Conservation (phyloP, 2,329 filamentous ascomycete genomes). For the Tothia fuscella region DNA sequence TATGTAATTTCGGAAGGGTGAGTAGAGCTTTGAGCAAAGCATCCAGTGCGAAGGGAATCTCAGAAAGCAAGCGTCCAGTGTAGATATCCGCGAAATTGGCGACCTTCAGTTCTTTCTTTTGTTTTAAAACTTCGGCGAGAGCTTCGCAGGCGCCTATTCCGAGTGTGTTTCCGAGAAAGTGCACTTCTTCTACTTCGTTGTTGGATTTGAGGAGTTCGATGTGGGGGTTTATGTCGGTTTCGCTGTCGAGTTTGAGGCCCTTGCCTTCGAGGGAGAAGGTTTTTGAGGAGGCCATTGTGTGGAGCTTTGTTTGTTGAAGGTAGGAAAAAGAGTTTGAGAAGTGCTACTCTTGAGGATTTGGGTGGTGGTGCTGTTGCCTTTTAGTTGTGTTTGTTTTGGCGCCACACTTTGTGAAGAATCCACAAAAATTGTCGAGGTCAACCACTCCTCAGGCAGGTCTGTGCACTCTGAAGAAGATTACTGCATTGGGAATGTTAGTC, state of each 20-base stretch:
- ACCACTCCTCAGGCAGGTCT: no score
- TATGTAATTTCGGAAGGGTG: conserved; percentile 74
- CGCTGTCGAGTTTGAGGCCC: conserved; percentile 83
- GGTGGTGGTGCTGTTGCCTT: no score
- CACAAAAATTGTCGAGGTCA: no score
- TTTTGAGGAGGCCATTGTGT: conserved; percentile 30
- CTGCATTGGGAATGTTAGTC: no score
- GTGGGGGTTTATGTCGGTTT: conserved; percentile 74
- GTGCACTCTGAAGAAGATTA: no score
- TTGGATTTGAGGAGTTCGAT: conserved; percentile 62
- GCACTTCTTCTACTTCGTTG: conserved; percentile 70
- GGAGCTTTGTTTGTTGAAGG: no score
- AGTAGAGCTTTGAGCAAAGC: conserved; percentile 77
- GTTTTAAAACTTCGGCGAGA: conserved; percentile 69
- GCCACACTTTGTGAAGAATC: no score
- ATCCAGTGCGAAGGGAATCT: conserved; percentile 84
- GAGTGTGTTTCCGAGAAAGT: conserved; percentile 80
- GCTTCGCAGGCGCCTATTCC: conserved; percentile 79
- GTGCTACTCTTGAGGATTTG: no score
- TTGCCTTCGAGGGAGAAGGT: conserved; percentile 86
- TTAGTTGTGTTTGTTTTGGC: no score
- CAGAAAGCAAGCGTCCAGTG: conserved; percentile 80
- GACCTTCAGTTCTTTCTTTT: conserved; percentile 71
- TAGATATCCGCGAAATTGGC: conserved; percentile 97
- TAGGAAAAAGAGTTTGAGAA: no score